phyloP scores from a whole-genome alignment of 192 early-diverging fungal species.

The Cetraspora pellucida region DNA sequence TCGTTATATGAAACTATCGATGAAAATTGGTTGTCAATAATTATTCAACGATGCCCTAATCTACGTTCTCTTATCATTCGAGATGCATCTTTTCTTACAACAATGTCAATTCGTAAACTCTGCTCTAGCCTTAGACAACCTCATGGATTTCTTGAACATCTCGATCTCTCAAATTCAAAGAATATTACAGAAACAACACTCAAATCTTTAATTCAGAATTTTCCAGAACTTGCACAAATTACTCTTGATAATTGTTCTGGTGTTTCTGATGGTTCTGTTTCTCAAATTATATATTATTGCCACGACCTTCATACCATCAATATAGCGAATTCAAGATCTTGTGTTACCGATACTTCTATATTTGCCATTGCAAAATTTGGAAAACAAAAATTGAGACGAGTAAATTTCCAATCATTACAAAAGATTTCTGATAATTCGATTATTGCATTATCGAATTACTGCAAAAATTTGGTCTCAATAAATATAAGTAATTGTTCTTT shows the following conservation, averaged over 20 bases:
- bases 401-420: neutral
- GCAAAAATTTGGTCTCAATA: constrained; percentile 3
- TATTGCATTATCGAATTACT: neutral
- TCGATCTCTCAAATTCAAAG: neutral
- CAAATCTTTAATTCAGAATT: constrained; percentile 6
- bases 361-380: constrained; percentile 6
- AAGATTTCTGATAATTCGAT: constrained; percentile 1
- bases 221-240: neutral
- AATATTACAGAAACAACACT: neutral
- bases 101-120: constrained; percentile 3
- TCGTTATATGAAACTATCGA: constrained; percentile 10
- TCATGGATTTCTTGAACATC: neutral
- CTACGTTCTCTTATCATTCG: constrained; percentile 7
- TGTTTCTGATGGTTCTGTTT: neutral
- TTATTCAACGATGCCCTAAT: neutral
- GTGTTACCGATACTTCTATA: neutral
- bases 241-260: constrained; percentile 9
- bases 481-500: constrained; percentile 10
- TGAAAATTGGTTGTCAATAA: constrained; percentile 11
- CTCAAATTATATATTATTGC: constrained; percentile 15
- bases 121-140: neutral
- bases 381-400: neutral
- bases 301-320: neutral
- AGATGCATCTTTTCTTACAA: neutral
- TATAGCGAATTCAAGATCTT: neutral